phyloP scores from a whole-genome alignment of 805 yeast species.

The Candida berthetii region DNA sequence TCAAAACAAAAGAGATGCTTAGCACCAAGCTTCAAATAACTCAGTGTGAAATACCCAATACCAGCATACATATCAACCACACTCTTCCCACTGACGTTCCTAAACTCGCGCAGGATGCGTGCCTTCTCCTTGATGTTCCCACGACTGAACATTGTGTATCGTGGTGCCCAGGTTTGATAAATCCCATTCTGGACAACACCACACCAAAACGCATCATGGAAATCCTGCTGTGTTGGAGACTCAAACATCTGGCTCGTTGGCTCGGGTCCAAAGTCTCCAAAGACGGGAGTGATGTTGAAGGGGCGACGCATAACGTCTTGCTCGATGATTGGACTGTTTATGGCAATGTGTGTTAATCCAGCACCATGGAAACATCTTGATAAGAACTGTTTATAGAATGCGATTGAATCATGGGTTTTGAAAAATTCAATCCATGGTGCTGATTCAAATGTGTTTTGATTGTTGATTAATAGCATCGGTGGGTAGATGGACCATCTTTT shows the following conservation, averaged over 20 bases:
- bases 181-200: constrained; percentile 65
- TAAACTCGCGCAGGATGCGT: constrained; percentile 43
- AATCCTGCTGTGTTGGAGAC: constrained; percentile 36
- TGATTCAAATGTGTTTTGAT: constrained; percentile 38
- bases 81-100: constrained; percentile 29
- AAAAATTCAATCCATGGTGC: constrained; percentile 26
- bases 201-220: constrained; percentile 65
- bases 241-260: constrained; percentile 19
- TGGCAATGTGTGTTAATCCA: constrained; percentile 56
- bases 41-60: constrained; percentile 76
- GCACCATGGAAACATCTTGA: constrained; percentile 11
- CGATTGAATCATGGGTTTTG: constrained; percentile 2
- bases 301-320: constrained; percentile 61
- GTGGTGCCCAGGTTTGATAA: constrained; percentile 78
- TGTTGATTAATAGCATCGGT: constrained; percentile 58
- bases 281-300: constrained; percentile 46
- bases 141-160: constrained; percentile 80
- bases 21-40: constrained; percentile 55
- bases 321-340: constrained; percentile 60
- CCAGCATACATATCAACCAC: constrained; percentile 77
- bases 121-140: constrained; percentile 82
- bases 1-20: constrained; percentile 68
- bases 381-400: constrained; percentile 18
- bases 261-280: constrained; percentile 60
- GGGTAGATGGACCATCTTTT: constrained; percentile 57